Evolutionary conservation across 208 protist genomes (phyloP).

Genomic region (Acanthamoeba triangularis): DNA sequence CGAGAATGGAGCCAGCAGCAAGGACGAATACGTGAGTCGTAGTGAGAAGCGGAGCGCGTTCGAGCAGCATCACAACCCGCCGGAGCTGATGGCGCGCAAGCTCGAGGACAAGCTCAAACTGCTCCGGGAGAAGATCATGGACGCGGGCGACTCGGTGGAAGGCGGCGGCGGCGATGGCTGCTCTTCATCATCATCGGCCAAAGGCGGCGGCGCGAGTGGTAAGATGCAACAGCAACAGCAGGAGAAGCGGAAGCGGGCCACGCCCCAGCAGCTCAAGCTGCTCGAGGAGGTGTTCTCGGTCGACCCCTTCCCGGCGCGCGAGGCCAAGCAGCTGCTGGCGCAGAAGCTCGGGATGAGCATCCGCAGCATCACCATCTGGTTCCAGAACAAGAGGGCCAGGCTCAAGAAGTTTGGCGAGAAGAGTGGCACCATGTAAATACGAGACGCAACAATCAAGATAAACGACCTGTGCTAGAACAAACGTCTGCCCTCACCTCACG

Average conservation of each 20-base stretch:
- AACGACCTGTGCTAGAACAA: no score
- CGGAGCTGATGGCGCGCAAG: not conserved
- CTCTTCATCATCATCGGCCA: not conserved
- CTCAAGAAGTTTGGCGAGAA: conserved; percentile 57
- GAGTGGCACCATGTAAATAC: not conserved
- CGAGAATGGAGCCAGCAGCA: not conserved
- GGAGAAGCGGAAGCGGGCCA: conserved; percentile 1
- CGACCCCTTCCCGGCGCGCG: conserved; percentile 24
- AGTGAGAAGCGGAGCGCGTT: not conserved
- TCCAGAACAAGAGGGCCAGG: conserved; percentile 65
- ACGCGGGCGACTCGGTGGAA: not conserved
- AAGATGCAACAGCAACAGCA: not conserved
- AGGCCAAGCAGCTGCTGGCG: conserved; percentile 43
- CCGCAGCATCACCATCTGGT: conserved; percentile 59
- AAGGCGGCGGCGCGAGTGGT: no score
- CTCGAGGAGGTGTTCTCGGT: conserved; percentile 56
- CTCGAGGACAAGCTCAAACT: not conserved
- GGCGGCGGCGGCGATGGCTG: not conserved
- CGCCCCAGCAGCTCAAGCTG: conserved; percentile 19
- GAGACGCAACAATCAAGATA: no score
- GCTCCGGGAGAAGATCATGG: not conserved
- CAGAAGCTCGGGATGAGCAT: conserved; percentile 67
- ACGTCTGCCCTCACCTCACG: no score
- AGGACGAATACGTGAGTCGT: not conserved
- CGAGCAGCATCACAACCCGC: not conserved